These are phyloP conservation scores for Barbatosphaeria neglecta DNA, from an alignment of 495 filamentous ascomycete genomes.

Conservation along the genomic window DNA sequence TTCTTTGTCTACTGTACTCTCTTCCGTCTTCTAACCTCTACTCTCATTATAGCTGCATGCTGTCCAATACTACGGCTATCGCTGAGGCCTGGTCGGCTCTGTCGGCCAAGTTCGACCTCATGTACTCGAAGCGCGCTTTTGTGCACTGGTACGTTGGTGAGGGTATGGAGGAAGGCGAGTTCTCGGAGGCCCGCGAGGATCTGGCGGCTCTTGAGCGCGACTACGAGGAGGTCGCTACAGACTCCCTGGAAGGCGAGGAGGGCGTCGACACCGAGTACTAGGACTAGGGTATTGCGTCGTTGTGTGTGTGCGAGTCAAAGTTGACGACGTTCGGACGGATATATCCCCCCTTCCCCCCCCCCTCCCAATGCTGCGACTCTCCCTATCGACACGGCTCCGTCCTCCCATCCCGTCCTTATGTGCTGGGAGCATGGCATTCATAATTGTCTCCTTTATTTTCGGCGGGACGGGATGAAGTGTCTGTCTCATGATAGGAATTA, in stretches of 20 bases:
- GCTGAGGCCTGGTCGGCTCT: constrained; percentile 97
- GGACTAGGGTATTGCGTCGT: not conserved
- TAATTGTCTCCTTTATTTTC: not conserved
- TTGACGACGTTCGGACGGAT: not conserved
- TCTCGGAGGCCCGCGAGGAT: constrained; percentile 97
- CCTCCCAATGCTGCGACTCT: not conserved
- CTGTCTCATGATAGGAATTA: not conserved
- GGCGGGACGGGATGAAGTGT: not conserved
- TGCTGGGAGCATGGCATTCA: no score
- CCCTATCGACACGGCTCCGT: no score
- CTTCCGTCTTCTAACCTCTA: constrained; percentile 3
- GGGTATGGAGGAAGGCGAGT: constrained; percentile 99
- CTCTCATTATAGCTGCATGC: constrained; percentile 64
- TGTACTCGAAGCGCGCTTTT: constrained; percentile 99
- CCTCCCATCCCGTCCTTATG: no score
- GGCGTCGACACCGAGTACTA: constrained; percentile 95
- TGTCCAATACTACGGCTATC: constrained; percentile 98
- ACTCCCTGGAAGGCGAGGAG: constrained; percentile 84
- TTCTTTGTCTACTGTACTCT: not conserved
- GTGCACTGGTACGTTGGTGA: constrained; percentile 99
- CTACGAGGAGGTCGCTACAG: constrained; percentile 97
- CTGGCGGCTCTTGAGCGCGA: constrained; percentile 94
- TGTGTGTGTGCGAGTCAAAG: not conserved
- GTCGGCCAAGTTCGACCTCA: constrained; percentile 97
- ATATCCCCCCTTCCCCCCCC: not conserved